These are phyloP conservation scores for Graphium sp. DNA, from an alignment of 2,329 filamentous ascomycete species.

Conservation along the genomic window DNA sequence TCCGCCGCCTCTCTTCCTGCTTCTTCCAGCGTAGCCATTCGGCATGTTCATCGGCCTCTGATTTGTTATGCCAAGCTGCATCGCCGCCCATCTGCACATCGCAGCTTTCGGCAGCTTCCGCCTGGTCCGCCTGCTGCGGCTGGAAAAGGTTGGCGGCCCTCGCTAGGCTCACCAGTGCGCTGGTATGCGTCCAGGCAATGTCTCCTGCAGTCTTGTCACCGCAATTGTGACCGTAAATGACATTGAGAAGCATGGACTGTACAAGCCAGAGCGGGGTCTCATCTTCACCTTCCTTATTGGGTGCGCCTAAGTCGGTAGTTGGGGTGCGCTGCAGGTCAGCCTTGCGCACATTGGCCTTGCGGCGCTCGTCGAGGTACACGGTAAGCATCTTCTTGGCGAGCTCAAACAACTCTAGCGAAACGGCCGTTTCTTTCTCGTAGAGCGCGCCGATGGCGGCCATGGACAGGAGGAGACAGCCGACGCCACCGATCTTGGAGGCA, in stretches of 20 bases:
- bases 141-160: slow-evolving; percentile 63
- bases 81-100: slow-evolving; percentile 43
- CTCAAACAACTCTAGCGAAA: slow-evolving; percentile 77
- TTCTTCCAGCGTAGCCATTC: slow-evolving; percentile 85
- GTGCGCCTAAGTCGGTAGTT: slow-evolving; percentile 1
- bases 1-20: slow-evolving; percentile 80
- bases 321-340: slow-evolving; percentile 36
- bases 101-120: slow-evolving; percentile 26
- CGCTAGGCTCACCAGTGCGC: slow-evolving; percentile 77
- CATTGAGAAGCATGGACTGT: slow-evolving; percentile 90
- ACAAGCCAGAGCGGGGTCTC: slow-evolving; percentile 88
- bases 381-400: slow-evolving; percentile 93
- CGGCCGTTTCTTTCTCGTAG: slow-evolving; percentile 68
- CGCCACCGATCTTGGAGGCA: slow-evolving; percentile 53
- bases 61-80: slow-evolving; percentile 24
- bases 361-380: slow-evolving; percentile 77
- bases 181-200: slow-evolving; percentile 83
- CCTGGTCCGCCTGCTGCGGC: slow-evolving; percentile 17
- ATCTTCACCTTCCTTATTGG: slow-evolving; percentile 2
- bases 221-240: slow-evolving; percentile 90
- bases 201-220: slow-evolving; percentile 82
- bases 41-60: slow-evolving; percentile 40
- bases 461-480: slow-evolving; percentile 68
- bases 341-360: slow-evolving; percentile 65
- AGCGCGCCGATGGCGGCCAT: slow-evolving; percentile 70